Percentiles rank a stretch among this genome's conserved stretches.
Conservation (phyloP, 2,329 filamentous ascomycete genomes). For the Zymoseptoria pseudotritici region DNA sequence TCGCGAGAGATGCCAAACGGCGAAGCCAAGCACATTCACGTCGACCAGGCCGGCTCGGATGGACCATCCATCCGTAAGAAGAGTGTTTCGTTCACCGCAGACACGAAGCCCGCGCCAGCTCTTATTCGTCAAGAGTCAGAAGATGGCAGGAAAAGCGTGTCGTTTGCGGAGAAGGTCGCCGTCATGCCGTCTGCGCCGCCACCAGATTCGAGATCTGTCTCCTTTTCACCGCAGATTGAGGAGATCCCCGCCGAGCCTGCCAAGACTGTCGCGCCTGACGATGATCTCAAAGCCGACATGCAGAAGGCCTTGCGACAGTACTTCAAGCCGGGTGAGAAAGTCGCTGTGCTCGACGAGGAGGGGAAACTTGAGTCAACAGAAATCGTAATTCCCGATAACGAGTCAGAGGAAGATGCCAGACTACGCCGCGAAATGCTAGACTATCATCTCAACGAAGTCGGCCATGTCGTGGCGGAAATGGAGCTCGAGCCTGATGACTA, state of each 20-base stretch:
- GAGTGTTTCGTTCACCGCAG: conserved; percentile 56
- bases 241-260: conserved; percentile 23
- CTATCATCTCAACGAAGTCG: conserved; percentile 82
- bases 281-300: conserved; percentile 8
- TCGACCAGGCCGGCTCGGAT: conserved; percentile 7
- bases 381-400: conserved; percentile 62
- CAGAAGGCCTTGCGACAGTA: conserved; percentile 23
- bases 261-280: neutral
- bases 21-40: neutral
- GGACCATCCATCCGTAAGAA: conserved; percentile 37
- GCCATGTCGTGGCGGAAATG: conserved; percentile 85
- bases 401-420: conserved; percentile 71
- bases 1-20: neutral
- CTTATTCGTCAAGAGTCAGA: conserved; percentile 24
- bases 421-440: conserved; percentile 82
- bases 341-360: conserved; percentile 39
- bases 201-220: conserved; percentile 27
- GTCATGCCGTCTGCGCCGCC: conserved; percentile 28
- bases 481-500: conserved; percentile 59
- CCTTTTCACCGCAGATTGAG: conserved; percentile 26
- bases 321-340: conserved; percentile 32
- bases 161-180: conserved; percentile 31
- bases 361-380: conserved; percentile 33
- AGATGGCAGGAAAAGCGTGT: conserved; percentile 28
- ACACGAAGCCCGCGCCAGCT: conserved; percentile 46